Conservation (phyloP, 768 basidiomycete genomes). For the Rhodotorula diobovata region DNA sequence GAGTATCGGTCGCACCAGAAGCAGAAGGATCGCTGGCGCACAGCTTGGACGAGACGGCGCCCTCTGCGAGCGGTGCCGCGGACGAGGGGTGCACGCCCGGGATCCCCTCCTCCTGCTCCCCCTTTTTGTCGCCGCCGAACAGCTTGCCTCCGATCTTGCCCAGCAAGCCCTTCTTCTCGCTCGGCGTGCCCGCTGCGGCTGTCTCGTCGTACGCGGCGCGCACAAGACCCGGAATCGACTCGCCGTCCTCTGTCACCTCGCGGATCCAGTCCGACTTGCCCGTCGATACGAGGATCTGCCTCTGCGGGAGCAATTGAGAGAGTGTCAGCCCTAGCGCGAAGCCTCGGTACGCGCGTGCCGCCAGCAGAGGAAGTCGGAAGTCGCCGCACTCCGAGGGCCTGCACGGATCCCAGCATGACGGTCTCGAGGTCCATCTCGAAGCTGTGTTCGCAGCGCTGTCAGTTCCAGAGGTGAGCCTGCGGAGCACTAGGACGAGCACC, state of each 20-base stretch:
- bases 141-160: constrained; percentile 29
- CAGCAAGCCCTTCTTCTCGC: background rate
- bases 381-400: constrained; percentile 63
- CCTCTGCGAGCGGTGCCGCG: background rate
- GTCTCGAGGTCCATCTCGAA: constrained; percentile 75
- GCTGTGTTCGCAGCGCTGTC: too few relatives aligned
- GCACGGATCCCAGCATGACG: constrained; percentile 77
- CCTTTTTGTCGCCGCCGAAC: background rate
- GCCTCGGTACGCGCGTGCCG: too few relatives aligned
- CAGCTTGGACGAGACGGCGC: background rate
- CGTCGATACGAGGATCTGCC: constrained; percentile 78
- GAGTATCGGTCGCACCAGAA: background rate
- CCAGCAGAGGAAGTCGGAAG: background rate
- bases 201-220: constrained; percentile 45
- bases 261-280: constrained; percentile 83
- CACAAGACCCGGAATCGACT: constrained; percentile 64
- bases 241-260: constrained; percentile 67
- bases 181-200: background rate
- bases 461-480: constrained; percentile 30
- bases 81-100: constrained; percentile 18
- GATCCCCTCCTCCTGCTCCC: background rate
- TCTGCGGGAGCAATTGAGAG: background rate
- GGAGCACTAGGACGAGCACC: constrained; percentile 42
- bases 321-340: too few relatives aligned
- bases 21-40: background rate